Evolutionary conservation across 1,284 basidiomycete genomes (phyloP).

Genomic region (Testicularia cyperi): DNA sequence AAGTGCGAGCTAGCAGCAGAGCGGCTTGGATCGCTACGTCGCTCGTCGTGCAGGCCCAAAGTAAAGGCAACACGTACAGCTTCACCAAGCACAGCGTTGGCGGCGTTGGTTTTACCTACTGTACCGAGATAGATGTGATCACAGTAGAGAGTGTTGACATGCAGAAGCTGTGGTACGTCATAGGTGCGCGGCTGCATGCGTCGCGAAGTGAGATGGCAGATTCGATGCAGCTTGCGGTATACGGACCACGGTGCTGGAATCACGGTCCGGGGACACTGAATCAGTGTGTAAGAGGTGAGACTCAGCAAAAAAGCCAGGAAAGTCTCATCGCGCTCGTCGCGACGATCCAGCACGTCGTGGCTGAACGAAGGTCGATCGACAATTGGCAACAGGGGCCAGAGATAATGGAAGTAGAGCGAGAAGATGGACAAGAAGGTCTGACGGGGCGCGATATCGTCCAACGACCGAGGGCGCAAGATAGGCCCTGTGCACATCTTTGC

Average conservation of each 20-base stretch:
- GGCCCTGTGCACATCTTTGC: slow-evolving; percentile 28
- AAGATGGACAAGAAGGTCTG: slow-evolving; percentile 41
- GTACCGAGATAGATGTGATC: slow-evolving; percentile 50
- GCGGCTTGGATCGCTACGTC: slow-evolving; percentile 7
- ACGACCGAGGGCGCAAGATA: slow-evolving; percentile 32
- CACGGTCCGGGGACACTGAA: slow-evolving; percentile 38
- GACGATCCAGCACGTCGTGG: slow-evolving; percentile 35
- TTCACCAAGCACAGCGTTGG: slow-evolving; percentile 44
- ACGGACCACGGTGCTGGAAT: slow-evolving; percentile 36
- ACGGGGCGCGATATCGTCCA: slow-evolving; percentile 44
- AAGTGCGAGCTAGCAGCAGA: slow-evolving; percentile 9
- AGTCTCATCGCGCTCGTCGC: slow-evolving; percentile 36
- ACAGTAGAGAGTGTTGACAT: slow-evolving; percentile 45
- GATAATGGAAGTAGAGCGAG: slow-evolving; percentile 42
- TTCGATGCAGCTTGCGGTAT: slow-evolving; percentile 39
- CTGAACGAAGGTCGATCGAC: slow-evolving; percentile 38
- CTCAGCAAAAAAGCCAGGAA: slow-evolving; percentile 44
- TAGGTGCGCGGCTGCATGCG: slow-evolving; percentile 38
- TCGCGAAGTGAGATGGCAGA: slow-evolving; percentile 42
- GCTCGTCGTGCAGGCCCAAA: slow-evolving; percentile 39
- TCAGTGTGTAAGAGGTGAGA: slow-evolving; percentile 42
- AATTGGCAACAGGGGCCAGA: slow-evolving; percentile 42
- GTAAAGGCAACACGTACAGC: slow-evolving; percentile 36
- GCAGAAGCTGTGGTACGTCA: slow-evolving; percentile 37
- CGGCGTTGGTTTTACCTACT: slow-evolving; percentile 29